Percentiles rank a stretch among this genome's conserved stretches.
These are phyloP conservation scores for Rugonectria rugulosa DNA, from an alignment of 2,329 filamentous ascomycete species.

Conservation along the genomic window DNA sequence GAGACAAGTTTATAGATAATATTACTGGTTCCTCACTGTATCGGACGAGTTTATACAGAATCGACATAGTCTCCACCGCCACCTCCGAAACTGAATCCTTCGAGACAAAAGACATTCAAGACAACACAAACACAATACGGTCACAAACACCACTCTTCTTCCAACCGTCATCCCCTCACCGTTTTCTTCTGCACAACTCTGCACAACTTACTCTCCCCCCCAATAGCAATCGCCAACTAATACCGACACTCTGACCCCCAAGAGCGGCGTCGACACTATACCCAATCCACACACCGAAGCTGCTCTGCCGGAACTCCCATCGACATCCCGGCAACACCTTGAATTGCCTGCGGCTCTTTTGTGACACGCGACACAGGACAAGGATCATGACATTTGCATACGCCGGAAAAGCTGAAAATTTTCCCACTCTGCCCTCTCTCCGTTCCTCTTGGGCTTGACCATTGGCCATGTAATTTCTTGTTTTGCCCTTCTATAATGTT, in stretches of 20 bases:
- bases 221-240: background rate
- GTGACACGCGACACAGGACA: constrained; percentile 8
- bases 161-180: background rate
- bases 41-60: no score
- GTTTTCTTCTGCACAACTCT: background rate
- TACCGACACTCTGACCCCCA: background rate
- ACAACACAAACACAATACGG: constrained; percentile 13
- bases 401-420: background rate
- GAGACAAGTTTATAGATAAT: no score
- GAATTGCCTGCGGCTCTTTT: constrained; percentile 13
- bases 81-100: no score
- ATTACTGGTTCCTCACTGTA: no score
- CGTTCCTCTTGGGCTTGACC: background rate
- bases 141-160: background rate
- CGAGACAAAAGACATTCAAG: no score
- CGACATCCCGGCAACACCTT: constrained; percentile 2
- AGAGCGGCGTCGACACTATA: constrained; percentile 12
- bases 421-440: constrained; percentile 1
- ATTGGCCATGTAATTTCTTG: background rate
- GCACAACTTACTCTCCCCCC: background rate
- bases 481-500: no score
- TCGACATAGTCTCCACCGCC: no score
- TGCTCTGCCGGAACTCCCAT: constrained; percentile 1
- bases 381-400: constrained; percentile 8
- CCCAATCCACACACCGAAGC: constrained; percentile 11